Percentiles rank a stretch among this genome's conserved stretches.
These are phyloP conservation scores for Cutaneotrichosporon cavernicola DNA, from an alignment of 1,284 basidiomycete species.

Conservation along the genomic window DNA sequence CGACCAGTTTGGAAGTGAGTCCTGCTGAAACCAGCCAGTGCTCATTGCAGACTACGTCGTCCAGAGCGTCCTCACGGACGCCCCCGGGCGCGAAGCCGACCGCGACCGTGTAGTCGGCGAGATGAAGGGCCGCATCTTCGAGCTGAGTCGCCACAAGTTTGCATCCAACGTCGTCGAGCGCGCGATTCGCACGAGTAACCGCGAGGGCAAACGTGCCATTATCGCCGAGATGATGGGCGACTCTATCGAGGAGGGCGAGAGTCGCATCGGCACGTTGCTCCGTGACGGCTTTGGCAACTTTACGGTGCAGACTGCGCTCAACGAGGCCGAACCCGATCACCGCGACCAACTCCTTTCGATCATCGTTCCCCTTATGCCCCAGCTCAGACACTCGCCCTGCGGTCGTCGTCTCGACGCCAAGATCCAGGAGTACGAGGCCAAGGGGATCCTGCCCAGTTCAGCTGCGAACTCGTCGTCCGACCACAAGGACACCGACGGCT, in stretches of 20 bases:
- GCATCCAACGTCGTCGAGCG: slow-evolving; percentile 97
- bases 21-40: slow-evolving; percentile 11
- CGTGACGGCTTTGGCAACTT: slow-evolving; percentile 49
- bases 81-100: slow-evolving; percentile 72
- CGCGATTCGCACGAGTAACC: slow-evolving; percentile 68
- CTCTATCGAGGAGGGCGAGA: slow-evolving; percentile 27
- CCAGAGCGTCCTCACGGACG: slow-evolving; percentile 74
- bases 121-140: slow-evolving; percentile 74
- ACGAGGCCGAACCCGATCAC: slow-evolving; percentile 35
- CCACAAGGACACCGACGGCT: too few species aligned
- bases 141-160: slow-evolving; percentile 86
- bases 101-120: slow-evolving; percentile 66
- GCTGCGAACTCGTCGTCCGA: slow-evolving; percentile 11
- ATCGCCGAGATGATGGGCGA: slow-evolving; percentile 68
- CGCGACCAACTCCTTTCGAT: slow-evolving; percentile 41
- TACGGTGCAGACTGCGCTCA: slow-evolving; percentile 46
- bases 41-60: slow-evolving; percentile 74
- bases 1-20: slow-evolving; percentile 79
- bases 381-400: slow-evolving; percentile 44
- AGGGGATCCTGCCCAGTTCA: slow-evolving; percentile 16
- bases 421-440: slow-evolving; percentile 31
- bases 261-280: slow-evolving; percentile 35
- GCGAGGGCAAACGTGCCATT: slow-evolving; percentile 64
- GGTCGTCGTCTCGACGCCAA: slow-evolving; percentile 42
- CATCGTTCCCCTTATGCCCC: slow-evolving; percentile 37